Base-by-base conservation (phyloP, 1,284 basidiomycete species). In the Vanrija pseudolonga region DNA sequence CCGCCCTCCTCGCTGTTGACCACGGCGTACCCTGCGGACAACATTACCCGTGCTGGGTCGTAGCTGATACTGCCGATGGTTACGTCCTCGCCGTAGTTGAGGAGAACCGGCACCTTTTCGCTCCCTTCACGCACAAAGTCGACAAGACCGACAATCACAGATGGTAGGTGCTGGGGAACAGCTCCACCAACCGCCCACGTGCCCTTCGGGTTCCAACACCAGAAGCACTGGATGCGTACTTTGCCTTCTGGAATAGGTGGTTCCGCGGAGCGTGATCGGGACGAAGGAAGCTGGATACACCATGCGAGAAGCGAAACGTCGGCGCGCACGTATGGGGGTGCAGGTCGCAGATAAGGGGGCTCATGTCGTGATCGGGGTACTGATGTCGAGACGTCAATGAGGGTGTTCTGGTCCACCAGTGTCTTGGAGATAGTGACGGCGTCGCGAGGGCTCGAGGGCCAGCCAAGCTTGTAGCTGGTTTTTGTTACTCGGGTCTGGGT, bases 321-420 rank as follows among this genome's bases (percentile, higher is more conserved):
- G 2, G 95, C 95, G 61, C 96, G 84, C 40, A 98, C 93, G 71
- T 89, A 95, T 12, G 95, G 95, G 7, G 95, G 95, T 3, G 91
- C 86, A 0, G 95, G 93, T 59, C 94, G 84, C 45, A 98, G 81
- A 73, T 94, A 98, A 17, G 88, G 84, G 1, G 96, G 95, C 68
- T 97, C 94, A 67, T 98, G 92, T 24, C 65, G 55, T 36, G 91
- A 93, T 40, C 92, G 86, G 50, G 95, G 95, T 19, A 98, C 80
- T n/a, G 94, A 97, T 4, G 94, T 96, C 3, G 94, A 87, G 50
- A 98, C 86, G 74, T 95, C 88, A 74, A 98, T 85, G 51, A 98
- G 80, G 9, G 90, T 92, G 4, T 85, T 83, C 26, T 85, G 77
- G 73, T 94, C 90, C 61, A 85, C 82, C 65, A 90, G 85, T 26